Percentiles rank a stretch among this genome's conserved stretches.
Conservation (phyloP, 2,329 filamentous ascomycete species). For the Stylonectria norvegica region DNA sequence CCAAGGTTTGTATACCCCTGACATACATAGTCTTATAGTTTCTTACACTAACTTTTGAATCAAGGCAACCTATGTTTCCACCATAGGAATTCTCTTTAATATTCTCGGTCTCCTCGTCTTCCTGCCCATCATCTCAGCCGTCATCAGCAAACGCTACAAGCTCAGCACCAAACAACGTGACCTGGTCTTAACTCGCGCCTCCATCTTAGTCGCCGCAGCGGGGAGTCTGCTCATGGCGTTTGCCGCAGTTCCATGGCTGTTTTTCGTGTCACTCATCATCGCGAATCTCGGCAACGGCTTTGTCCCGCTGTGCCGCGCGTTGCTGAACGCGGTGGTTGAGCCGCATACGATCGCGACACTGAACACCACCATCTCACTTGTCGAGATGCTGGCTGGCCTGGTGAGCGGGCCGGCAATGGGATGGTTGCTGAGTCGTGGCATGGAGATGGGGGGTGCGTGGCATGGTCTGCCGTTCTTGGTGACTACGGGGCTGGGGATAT, state of each 20-base stretch:
- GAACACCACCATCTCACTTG: constrained; percentile 49
- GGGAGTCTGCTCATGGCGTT: constrained; percentile 39
- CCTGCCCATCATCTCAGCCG: constrained; percentile 34
- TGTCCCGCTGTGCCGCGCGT: constrained; percentile 41
- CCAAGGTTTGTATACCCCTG: constrained; percentile 25
- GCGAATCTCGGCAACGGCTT: constrained; percentile 46
- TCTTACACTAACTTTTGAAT: constrained; percentile 1
- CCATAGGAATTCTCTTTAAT: constrained; percentile 36
- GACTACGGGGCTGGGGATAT: constrained; percentile 31
- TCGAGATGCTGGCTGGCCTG: constrained; percentile 49
- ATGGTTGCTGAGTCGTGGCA: constrained; percentile 43
- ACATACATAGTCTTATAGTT: background rate
- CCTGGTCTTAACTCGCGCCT: constrained; percentile 37
- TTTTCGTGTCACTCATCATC: constrained; percentile 41
- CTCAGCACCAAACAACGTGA: constrained; percentile 37
- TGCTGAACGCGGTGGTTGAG: constrained; percentile 53
- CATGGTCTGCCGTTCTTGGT: constrained; percentile 49
- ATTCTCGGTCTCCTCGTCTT: constrained; percentile 38
- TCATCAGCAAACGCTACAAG: constrained; percentile 30
- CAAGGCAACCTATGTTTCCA: constrained; percentile 41
- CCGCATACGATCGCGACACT: constrained; percentile 51
- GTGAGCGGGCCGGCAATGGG: constrained; percentile 46
- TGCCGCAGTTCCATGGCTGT: constrained; percentile 33
- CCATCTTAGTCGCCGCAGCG: constrained; percentile 28
- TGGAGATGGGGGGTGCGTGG: constrained; percentile 45